Percentiles rank a stretch among this genome's conserved stretches.
Evolutionary conservation across 2,329 filamentous ascomycete species (phyloP).

Genomic region (Allantophomopsis lycopodina): DNA sequence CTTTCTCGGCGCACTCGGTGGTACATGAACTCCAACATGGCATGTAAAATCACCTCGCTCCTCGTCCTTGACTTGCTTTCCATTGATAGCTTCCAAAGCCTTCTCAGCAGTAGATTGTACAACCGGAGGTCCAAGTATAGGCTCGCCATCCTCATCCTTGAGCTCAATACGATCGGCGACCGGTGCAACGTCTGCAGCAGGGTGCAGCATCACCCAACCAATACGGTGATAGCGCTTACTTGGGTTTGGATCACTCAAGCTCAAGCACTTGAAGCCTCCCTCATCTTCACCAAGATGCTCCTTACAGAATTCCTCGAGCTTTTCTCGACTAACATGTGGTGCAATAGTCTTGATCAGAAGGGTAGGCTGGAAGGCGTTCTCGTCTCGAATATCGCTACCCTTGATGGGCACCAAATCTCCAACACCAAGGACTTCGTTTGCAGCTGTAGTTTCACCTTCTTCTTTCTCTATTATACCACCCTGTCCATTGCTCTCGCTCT

Average conservation of each 20-base stretch:
- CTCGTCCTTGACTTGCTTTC: constrained; percentile 93
- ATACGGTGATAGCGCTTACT: constrained; percentile 95
- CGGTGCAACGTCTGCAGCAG: constrained; percentile 51
- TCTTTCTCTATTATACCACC: constrained; percentile 85
- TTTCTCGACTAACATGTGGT: constrained; percentile 85
- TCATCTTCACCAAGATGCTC: constrained; percentile 85
- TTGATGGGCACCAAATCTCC: constrained; percentile 76
- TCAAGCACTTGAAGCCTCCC: constrained; percentile 91
- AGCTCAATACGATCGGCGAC: constrained; percentile 60
- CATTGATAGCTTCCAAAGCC: constrained; percentile 87
- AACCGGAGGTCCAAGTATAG: constrained; percentile 27
- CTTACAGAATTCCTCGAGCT: constrained; percentile 87
- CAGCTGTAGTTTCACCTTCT: constrained; percentile 83
- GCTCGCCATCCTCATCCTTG: constrained; percentile 43
- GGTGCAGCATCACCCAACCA: constrained; percentile 94
- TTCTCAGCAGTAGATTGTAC: constrained; percentile 59
- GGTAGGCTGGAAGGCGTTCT: constrained; percentile 77
- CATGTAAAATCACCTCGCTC: constrained; percentile 92
- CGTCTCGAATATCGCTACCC: constrained; percentile 79
- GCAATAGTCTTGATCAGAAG: constrained; percentile 97
- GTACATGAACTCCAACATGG: constrained; percentile 91
- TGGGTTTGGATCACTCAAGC: constrained; percentile 90
- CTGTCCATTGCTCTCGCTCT: constrained; percentile 78
- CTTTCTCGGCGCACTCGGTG: constrained; percentile 73
- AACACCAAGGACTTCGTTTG: constrained; percentile 85